phyloP scores from a whole-genome alignment of 2,329 filamentous ascomycete genomes.

The Claviceps spartinae region DNA sequence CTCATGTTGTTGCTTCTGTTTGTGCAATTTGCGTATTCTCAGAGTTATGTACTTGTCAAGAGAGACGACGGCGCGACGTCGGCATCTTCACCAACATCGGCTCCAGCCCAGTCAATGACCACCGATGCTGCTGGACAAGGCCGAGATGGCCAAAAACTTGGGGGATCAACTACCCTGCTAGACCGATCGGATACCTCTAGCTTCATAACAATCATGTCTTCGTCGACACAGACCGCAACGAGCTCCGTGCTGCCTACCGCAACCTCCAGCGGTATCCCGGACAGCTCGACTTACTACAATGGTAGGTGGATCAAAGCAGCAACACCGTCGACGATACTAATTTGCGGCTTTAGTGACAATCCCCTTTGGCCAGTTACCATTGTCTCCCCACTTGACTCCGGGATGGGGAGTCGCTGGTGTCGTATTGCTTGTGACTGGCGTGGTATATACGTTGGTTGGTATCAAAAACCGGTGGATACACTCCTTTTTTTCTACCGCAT shows the following conservation, averaged over 20 bases:
- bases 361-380: constrained; percentile 45
- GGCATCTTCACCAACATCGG: neutral
- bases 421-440: constrained; percentile 61
- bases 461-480: constrained; percentile 73
- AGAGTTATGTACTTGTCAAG: constrained; percentile 17
- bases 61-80: constrained; percentile 19
- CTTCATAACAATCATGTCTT: neutral
- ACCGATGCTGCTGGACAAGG: neutral
- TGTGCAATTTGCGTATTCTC: constrained; percentile 23
- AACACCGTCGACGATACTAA: constrained; percentile 1
- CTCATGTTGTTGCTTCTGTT: constrained; percentile 26
- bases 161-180: neutral
- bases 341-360: constrained; percentile 27
- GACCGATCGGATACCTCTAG: neutral
- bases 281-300: constrained; percentile 21
- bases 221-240: neutral
- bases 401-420: constrained; percentile 68
- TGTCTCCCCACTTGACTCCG: constrained; percentile 64
- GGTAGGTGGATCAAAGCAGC: constrained; percentile 12
- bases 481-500: constrained; percentile 67
- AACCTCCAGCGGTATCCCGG: constrained; percentile 9
- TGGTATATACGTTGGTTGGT: constrained; percentile 59
- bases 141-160: neutral
- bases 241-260: constrained; percentile 2
- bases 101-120: neutral